Evolutionary conservation across 176 grass and related monocot species (phyloP).

Genomic region (Aegilops bicornis): DNA sequence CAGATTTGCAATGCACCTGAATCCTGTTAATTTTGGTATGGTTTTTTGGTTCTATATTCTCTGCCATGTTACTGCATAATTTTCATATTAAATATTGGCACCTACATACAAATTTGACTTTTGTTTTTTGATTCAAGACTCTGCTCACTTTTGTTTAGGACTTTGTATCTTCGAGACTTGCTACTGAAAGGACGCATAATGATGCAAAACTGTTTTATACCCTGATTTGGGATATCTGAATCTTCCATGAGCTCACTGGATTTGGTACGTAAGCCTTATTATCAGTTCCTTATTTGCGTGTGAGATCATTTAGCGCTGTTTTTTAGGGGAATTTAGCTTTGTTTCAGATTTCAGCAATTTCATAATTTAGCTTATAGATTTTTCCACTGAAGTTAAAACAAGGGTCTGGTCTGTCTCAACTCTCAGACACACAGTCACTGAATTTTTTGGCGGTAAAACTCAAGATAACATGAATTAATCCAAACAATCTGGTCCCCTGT

Average conservation of each 20-base stretch:
- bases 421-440: not conserved
- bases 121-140: not conserved
- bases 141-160: not conserved
- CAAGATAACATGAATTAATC: constrained; percentile 10
- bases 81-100: not conserved
- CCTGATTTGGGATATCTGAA: not conserved
- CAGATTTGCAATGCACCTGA: constrained; percentile 25
- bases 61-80: constrained; percentile 2
- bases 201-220: not conserved
- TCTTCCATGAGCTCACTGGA: not conserved
- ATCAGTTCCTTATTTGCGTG: not conserved
- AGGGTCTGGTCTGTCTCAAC: not conserved
- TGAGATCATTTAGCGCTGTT: not conserved
- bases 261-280: constrained; percentile 1
- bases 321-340: not conserved
- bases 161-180: not conserved
- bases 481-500: not conserved
- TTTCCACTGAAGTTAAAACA: not conserved
- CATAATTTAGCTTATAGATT: constrained; percentile 3
- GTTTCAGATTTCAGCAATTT: not conserved
- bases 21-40: not conserved
- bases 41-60: not conserved
- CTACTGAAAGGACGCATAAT: not conserved
- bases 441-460: not conserved
- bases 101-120: not conserved